Evolutionary conservation across 306 rosid genomes (phyloP).

Genomic region (Trichosanthes cucumerina): DNA sequence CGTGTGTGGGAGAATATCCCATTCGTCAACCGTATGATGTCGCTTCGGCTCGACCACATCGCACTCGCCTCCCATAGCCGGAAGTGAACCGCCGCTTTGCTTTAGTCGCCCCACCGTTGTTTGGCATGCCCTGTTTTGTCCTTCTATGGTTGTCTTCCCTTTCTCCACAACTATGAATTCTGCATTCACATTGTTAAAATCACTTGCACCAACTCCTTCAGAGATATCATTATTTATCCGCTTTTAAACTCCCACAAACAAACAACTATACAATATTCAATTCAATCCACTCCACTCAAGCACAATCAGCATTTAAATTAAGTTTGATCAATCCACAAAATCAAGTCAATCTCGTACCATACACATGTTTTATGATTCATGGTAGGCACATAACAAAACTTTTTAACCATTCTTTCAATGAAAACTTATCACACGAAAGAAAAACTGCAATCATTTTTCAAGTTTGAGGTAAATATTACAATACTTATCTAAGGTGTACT

Average conservation of each 20-base stretch:
- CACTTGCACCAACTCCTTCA: conserved; percentile 62
- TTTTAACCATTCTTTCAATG: not conserved
- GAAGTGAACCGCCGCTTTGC: conserved; percentile 65
- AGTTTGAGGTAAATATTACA: too few species aligned
- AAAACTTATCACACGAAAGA: not conserved
- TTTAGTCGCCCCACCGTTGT: conserved; percentile 62
- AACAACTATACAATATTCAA: not conserved
- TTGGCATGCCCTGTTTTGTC: conserved; percentile 45
- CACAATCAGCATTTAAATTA: too few species aligned
- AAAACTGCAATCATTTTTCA: too few species aligned
- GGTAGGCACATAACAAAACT: too few species aligned
- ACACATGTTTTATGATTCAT: too few species aligned
- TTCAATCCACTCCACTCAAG: too few species aligned
- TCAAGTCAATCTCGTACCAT: too few species aligned
- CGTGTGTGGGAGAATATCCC: conserved; percentile 65
- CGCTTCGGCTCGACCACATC: conserved; percentile 43
- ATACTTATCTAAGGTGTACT: too few species aligned
- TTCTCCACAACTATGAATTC: conserved; percentile 61
- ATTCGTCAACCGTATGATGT: conserved; percentile 34
- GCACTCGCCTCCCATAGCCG: conserved; percentile 81
- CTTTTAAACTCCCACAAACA: not conserved
- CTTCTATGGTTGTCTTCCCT: conserved; percentile 36
- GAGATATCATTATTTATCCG: conserved; percentile 26
- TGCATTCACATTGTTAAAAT: conserved; percentile 70
- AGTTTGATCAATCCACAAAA: too few species aligned